Percentiles rank a stretch among this genome's conserved stretches.
Conservation (phyloP, 2,329 filamentous ascomycete genomes). For the Colletotrichum ledebouriae region DNA sequence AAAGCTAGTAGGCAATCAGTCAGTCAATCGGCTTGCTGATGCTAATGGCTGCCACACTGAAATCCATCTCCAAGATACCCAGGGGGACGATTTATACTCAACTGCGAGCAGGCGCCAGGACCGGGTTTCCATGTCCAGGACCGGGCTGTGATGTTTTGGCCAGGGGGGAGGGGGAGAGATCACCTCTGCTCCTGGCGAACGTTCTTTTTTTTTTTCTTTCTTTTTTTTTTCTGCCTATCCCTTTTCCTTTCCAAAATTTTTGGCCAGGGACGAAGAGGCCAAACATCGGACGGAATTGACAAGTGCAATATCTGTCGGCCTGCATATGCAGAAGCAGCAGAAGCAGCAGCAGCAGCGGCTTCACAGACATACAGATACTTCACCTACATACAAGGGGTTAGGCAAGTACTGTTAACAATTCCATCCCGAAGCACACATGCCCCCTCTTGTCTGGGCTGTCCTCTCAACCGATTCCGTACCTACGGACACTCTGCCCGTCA, state of each 20-base stretch:
- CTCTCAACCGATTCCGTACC: no score
- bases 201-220: no score
- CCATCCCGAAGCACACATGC: no score
- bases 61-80: no score
- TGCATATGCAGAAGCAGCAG: slow-evolving; percentile 16
- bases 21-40: neutral
- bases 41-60: no score
- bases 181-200: slow-evolving; percentile 8
- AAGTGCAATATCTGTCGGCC: slow-evolving; percentile 24
- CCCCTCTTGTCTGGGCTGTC: no score
- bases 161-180: slow-evolving; percentile 21
- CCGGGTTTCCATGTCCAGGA: neutral
- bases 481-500: no score
- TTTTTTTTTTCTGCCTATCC: no score
- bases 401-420: no score
- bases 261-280: neutral
- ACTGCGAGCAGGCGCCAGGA: neutral
- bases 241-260: no score
- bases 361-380: slow-evolving; percentile 8
- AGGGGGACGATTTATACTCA: no score
- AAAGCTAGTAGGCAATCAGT: neutral
- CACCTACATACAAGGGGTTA: no score
- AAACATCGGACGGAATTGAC: slow-evolving; percentile 35
- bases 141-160: neutral
- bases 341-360: slow-evolving; percentile 6